Conservation (phyloP, 768 basidiomycete species). For the Kwoniella sp. region DNA sequence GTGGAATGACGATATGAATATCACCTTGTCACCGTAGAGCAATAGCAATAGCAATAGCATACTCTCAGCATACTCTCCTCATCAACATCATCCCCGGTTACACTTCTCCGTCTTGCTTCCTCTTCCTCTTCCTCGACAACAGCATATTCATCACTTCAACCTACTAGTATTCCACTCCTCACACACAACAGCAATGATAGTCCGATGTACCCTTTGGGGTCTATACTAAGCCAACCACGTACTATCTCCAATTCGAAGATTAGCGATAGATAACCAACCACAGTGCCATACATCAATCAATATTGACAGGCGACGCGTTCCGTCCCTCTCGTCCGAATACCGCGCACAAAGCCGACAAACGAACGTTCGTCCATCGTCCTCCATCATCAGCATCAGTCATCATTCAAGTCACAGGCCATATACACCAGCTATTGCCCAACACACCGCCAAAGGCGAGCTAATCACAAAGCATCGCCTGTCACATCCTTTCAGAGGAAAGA, state of each 20-base stretch:
- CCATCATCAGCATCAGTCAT: constrained; percentile 1
- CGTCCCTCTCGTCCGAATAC: background rate
- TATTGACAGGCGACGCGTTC: constrained; percentile 2
- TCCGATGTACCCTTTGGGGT: constrained; percentile 27
- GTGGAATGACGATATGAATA: background rate
- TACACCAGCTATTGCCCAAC: background rate
- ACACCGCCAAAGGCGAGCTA: background rate
- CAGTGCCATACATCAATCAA: background rate
- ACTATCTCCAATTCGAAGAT: background rate
- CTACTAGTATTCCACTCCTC: background rate
- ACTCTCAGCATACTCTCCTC: background rate
- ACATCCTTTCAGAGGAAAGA: background rate
- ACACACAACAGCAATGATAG: constrained; percentile 6
- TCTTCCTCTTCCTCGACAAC: too few species aligned
- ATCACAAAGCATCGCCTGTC: background rate
- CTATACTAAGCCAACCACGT: constrained; percentile 15
- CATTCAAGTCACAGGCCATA: too few species aligned
- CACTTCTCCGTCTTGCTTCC: background rate
- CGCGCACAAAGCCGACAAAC: constrained; percentile 1
- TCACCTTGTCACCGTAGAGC: background rate
- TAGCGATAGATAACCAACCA: background rate
- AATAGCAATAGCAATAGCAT: too few species aligned
- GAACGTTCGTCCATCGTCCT: constrained; percentile 12
- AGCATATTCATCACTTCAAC: background rate
- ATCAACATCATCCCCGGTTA: background rate